Conservation (phyloP, 2,329 filamentous ascomycete genomes). For the Calonectria pteridis region DNA sequence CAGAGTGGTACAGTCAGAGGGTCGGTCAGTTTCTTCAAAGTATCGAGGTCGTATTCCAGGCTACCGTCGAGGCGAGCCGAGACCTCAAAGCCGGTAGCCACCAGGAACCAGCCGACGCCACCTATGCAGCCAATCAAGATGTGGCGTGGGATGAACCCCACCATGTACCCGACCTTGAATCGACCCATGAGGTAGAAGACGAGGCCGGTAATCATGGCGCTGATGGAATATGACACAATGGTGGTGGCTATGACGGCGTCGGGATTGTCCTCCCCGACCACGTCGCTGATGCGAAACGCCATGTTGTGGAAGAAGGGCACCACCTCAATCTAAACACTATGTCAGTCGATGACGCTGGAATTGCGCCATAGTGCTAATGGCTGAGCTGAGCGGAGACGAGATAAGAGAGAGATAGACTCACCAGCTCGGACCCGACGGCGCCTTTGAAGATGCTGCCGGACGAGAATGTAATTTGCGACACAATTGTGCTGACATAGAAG, state of each 20-base stretch:
- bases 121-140: conserved; percentile 98
- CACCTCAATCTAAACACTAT: conserved; percentile 80
- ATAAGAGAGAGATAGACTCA: too few species aligned
- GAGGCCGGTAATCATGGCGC: conserved; percentile 88
- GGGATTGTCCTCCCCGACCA: conserved; percentile 83
- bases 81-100: conserved; percentile 93
- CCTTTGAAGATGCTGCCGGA: conserved; percentile 89
- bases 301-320: conserved; percentile 99
- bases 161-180: conserved; percentile 89
- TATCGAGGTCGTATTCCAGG: conserved; percentile 83
- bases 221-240: conserved; percentile 90
- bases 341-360: conserved; percentile 12
- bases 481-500: conserved; percentile 97
- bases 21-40: conserved; percentile 79
- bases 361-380: background rate
- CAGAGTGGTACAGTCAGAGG: conserved; percentile 84
- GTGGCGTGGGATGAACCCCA: conserved; percentile 96
- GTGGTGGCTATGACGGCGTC: conserved; percentile 94
- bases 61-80: conserved; percentile 89
- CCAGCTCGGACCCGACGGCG: conserved; percentile 93
- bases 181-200: conserved; percentile 93
- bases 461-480: conserved; percentile 92
- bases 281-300: conserved; percentile 86
- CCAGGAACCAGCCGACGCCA: conserved; percentile 94
- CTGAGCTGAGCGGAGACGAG: too few species aligned